Evolutionary conservation across 2,329 filamentous ascomycete species (phyloP).

Genomic region (Aspergillus ochraceus): DNA sequence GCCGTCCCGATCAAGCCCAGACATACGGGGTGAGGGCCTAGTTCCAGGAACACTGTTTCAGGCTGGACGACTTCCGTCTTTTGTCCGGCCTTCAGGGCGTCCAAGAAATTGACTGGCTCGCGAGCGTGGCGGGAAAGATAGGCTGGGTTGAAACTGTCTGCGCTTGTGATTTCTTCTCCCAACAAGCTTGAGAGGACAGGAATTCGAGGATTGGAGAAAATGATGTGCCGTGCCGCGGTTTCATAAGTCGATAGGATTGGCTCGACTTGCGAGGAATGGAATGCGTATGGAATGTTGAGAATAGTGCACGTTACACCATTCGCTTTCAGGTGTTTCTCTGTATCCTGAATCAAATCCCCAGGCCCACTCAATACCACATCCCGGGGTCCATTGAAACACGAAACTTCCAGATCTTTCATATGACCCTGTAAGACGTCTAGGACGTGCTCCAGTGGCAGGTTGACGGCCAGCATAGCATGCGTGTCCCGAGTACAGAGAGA

Average conservation of each 20-base stretch:
- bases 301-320: constrained; percentile 61
- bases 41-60: constrained; percentile 69
- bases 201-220: constrained; percentile 58
- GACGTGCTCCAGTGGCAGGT: constrained; percentile 42
- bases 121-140: constrained; percentile 67
- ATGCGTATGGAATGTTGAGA: constrained; percentile 66
- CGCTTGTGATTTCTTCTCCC: constrained; percentile 57
- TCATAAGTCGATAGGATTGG: constrained; percentile 15
- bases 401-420: constrained; percentile 49
- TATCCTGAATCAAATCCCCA: constrained; percentile 58
- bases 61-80: constrained; percentile 54
- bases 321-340: constrained; percentile 51
- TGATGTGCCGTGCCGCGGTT: constrained; percentile 31
- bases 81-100: constrained; percentile 60
- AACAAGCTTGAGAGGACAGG: constrained; percentile 70
- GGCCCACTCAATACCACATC: constrained; percentile 70
- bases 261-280: constrained; percentile 23
- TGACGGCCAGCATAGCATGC: constrained; percentile 67
- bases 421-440: constrained; percentile 33
- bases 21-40: constrained; percentile 71
- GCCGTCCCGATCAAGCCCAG: constrained; percentile 67
- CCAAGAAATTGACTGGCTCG: constrained; percentile 68
- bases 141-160: constrained; percentile 56
- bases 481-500: constrained; percentile 65
- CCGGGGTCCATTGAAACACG: constrained; percentile 74